Evolutionary conservation across 129 eudicot genomes (phyloP).

Genomic region (Cynara cardunculus): DNA sequence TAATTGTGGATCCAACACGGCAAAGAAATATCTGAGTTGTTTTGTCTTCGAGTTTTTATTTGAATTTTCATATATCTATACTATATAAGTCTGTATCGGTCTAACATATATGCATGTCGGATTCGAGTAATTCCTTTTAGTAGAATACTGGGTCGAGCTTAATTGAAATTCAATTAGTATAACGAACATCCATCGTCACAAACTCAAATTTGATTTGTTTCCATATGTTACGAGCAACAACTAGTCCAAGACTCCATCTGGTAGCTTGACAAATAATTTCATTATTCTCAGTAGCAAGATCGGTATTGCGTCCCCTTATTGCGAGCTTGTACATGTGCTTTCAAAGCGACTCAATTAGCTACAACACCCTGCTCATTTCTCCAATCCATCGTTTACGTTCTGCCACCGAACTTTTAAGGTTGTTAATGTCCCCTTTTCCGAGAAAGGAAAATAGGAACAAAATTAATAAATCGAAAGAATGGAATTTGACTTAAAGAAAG

Average conservation of each 20-base stretch:
- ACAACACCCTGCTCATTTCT: background rate
- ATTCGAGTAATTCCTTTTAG: too few species aligned
- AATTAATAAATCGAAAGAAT: background rate
- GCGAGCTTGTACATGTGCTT: background rate
- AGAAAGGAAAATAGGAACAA: background rate
- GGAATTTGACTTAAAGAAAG: background rate
- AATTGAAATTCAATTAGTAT: too few species aligned
- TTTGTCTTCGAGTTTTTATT: background rate
- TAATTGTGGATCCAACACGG: slow-evolving; percentile 1
- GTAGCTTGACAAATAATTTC: background rate
- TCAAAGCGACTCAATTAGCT: background rate
- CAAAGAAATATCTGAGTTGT: background rate
- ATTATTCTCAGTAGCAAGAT: background rate
- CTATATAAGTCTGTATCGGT: background rate
- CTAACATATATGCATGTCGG: too few species aligned
- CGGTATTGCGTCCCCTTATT: background rate
- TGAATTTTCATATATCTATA: background rate
- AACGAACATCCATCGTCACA: too few species aligned
- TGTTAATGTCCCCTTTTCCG: background rate
- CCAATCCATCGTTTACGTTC: background rate
- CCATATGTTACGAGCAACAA: background rate
- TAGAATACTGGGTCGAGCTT: too few species aligned
- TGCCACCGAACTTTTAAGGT: background rate
- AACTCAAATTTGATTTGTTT: background rate
- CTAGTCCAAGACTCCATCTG: background rate